Base-by-base conservation (phyloP, 2,329 filamentous ascomycete genomes). In the Podosphaera xanthii region DNA sequence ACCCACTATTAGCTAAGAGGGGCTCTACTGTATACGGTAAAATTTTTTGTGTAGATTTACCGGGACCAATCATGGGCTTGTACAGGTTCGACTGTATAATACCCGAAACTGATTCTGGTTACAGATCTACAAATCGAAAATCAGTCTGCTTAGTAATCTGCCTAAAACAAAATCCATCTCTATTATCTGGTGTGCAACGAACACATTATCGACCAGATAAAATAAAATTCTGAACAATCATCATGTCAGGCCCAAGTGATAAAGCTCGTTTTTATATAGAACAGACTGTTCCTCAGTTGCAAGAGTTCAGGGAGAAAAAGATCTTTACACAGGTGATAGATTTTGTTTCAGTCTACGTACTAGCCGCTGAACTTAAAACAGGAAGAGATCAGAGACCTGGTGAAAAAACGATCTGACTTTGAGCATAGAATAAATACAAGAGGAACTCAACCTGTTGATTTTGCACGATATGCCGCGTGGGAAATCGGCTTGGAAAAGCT, bases 241-340 rank as follows among this genome's bases (percentile, higher is more conserved):
- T 44, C 40, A 59, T 60, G 88, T 80, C 89, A 1, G 84, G 82
- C 49, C 84, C 92, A 60, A 84, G 86, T 63, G 92, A 97, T 69
- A 97, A 96, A 73, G 92, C 91, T 59, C 87, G 91, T 60, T 97
- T 91, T 73, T 96, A 87, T 72, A 79, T 97, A 63, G 92, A 98
- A 74, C 85, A 91, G 65, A 85, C 86, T 1, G 87, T 96, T 50
- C 88, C 90, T 14, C 90, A 97, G 71, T 79, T 98, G 60, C 87
- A 89, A 63, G 89, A 95, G 67, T 94, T 88, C 71, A 86, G 94
- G 72, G 81, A 87, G 64, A 96, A 95, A 71, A 84, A 87, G 66
- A 86, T 98, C 65, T 98, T 98, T 73, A 81, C 78, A 62, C 83
- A 84, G 74, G 86, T 86, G 71, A 40, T 72, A 66, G 50, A 48